Conservation (phyloP, 768 basidiomycete genomes). For the Lactarius indigo region DNA sequence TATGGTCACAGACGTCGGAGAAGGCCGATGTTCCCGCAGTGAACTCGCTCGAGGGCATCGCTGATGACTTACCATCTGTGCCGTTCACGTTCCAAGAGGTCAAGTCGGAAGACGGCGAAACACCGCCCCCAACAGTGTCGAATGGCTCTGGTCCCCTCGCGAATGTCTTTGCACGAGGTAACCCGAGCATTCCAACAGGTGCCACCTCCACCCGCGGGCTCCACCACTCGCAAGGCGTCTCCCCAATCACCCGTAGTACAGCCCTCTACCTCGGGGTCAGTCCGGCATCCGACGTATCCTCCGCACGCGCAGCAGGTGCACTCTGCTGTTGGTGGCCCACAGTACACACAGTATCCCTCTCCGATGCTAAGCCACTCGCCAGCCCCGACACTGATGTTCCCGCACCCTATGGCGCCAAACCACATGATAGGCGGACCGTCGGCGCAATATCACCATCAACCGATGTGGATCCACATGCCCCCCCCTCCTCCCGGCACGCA, state of each 20-base stretch:
- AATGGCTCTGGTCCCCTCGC: conserved; percentile 48
- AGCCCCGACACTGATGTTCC: conserved; percentile 63
- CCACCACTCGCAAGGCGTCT: conserved; percentile 43
- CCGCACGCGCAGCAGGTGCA: conserved; percentile 25
- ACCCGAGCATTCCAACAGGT: conserved; percentile 87
- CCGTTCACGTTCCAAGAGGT: conserved; percentile 83
- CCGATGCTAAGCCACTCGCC: conserved; percentile 74
- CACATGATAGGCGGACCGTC: conserved; percentile 61
- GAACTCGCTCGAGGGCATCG: conserved; percentile 82
- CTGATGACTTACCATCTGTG: conserved; percentile 74
- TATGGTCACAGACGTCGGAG: conserved; percentile 78
- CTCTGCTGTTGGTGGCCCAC: conserved; percentile 30
- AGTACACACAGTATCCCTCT: conserved; percentile 59
- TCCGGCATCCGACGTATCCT: conserved; percentile 19
- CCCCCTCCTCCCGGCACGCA: conserved; percentile 42
- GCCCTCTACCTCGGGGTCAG: conserved; percentile 9
- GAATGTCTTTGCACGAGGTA: conserved; percentile 79
- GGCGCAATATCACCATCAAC: conserved; percentile 54
- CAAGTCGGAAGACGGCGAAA: conserved; percentile 82
- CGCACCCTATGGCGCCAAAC: conserved; percentile 54
- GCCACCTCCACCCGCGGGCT: conserved; percentile 53
- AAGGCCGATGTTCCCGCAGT: conserved; percentile 62
- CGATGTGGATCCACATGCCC: conserved; percentile 56
- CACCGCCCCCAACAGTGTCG: conserved; percentile 61
- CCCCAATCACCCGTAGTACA: conserved; percentile 41